Percentiles rank a stretch among this genome's conserved stretches.
These are phyloP conservation scores for Fusarium mexicanum DNA, from an alignment of 2,329 filamentous ascomycete genomes.

Conservation along the genomic window DNA sequence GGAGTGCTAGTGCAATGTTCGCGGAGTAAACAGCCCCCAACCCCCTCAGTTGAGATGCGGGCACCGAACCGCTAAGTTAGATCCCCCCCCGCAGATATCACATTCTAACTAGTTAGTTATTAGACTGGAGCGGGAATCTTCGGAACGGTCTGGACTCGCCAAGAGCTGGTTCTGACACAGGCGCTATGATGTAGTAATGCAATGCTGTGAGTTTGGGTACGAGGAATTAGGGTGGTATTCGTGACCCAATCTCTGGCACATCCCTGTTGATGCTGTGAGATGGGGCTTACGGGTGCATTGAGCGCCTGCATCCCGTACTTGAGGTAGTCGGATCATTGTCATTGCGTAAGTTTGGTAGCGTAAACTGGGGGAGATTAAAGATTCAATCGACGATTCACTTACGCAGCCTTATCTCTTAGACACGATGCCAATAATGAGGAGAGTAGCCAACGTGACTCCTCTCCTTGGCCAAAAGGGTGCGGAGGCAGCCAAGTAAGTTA, in stretches of 20 bases:
- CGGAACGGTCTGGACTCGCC: conserved; percentile 3
- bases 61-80: background rate
- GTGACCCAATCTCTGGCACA: background rate
- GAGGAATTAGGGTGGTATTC: conserved; percentile 6
- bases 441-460: background rate
- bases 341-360: background rate
- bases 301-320: background rate
- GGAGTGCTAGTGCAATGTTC: background rate
- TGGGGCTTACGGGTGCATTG: background rate
- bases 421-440: background rate
- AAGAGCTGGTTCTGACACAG: background rate
- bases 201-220: background rate
- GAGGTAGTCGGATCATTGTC: background rate
- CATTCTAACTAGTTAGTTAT: background rate
- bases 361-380: background rate
- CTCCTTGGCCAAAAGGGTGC: background rate
- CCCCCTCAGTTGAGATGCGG: background rate
- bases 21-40: background rate
- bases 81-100: conserved; percentile 6
- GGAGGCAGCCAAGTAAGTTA: background rate
- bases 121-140: conserved; percentile 3
- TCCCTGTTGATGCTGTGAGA: background rate
- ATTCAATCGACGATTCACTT: background rate
- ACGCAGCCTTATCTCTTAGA: background rate
- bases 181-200: background rate